Conservation (phyloP, 495 filamentous ascomycete species). For the Xylaria cubensis region DNA sequence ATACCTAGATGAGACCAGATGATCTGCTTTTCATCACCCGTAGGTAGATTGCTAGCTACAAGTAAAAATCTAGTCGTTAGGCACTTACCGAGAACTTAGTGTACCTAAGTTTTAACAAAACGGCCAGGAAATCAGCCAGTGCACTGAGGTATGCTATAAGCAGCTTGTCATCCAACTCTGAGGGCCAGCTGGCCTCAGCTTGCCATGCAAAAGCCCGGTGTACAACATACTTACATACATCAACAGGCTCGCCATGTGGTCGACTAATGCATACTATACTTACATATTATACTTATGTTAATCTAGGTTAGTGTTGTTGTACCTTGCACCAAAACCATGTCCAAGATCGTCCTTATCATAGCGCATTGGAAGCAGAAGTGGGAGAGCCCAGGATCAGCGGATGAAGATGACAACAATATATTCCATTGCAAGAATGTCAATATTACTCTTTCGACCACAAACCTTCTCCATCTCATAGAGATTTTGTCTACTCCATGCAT, state of each 20-base stretch:
- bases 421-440: not conserved
- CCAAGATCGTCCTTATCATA: not conserved
- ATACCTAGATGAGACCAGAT: not conserved
- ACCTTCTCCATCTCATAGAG: not conserved
- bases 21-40: not conserved
- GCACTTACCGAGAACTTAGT: not conserved
- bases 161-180: not conserved
- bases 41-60: not conserved
- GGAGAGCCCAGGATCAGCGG: not conserved
- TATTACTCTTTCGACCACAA: not conserved
- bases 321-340: not conserved
- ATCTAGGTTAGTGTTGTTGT: conserved; percentile 6
- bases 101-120: not conserved
- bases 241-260: conserved; percentile 3
- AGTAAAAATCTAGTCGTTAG: not conserved
- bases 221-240: not conserved
- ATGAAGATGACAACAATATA: not conserved
- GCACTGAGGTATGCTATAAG: not conserved
- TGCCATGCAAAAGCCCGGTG: not conserved
- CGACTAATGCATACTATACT: conserved; percentile 7
- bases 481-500: not conserved
- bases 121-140: not conserved
- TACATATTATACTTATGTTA: not conserved
- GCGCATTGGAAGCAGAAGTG: not conserved
- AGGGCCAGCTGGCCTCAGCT: not conserved